Conservation (phyloP, 129 eudicot genomes). For the Tanacetum coccineum region DNA sequence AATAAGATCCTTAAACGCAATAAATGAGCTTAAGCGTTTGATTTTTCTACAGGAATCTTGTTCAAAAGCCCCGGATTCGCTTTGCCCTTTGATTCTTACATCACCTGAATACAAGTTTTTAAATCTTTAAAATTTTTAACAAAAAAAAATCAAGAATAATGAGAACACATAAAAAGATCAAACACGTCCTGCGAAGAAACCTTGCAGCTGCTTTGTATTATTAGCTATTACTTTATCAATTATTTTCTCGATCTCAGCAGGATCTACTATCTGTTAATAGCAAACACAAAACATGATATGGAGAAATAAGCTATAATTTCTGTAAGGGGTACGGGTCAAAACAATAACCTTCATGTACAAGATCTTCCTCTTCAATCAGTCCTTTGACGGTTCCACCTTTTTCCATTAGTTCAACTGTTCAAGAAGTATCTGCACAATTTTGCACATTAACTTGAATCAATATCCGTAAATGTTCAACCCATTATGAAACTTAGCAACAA, state of each 20-base stretch:
- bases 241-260: too few relatives aligned
- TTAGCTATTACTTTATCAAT: conserved; percentile 72
- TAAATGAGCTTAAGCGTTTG: conserved; percentile 53
- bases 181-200: conserved; percentile 93
- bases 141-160: neutral
- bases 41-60: conserved; percentile 76
- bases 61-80: conserved; percentile 89
- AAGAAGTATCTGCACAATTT: too few relatives aligned
- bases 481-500: too few relatives aligned
- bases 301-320: neutral
- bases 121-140: conserved; percentile 5
- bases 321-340: too few relatives aligned
- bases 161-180: conserved; percentile 2
- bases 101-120: too few relatives aligned
- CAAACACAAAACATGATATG: neutral
- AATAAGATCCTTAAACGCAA: neutral
- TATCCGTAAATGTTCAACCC: too few relatives aligned
- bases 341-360: conserved; percentile 80
- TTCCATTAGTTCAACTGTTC: too few relatives aligned
- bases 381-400: conserved; percentile 97
- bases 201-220: conserved; percentile 84
- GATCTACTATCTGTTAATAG: conserved; percentile 48
- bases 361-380: conserved; percentile 78
- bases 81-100: conserved; percentile 88
- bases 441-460: too few relatives aligned